Conservation (phyloP, 179 eudicot species). For the Beta corolliflora region DNA sequence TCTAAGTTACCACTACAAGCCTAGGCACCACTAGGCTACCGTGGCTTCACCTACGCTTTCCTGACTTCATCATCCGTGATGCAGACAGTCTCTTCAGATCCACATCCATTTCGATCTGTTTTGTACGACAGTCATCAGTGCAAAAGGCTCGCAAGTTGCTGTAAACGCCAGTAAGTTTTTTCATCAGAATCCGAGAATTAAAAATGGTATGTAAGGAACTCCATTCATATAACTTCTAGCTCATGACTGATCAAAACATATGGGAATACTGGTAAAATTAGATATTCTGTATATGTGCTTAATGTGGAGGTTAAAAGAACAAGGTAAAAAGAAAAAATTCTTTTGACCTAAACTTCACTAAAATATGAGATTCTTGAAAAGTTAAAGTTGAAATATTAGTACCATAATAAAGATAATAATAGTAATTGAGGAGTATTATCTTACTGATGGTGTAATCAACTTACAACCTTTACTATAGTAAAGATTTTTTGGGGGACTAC, state of each 20-base stretch:
- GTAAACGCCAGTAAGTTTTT: not conserved
- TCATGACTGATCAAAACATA: not conserved
- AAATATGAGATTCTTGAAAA: no score
- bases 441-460: no score
- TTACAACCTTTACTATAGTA: no score
- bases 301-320: not conserved
- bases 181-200: not conserved
- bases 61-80: not conserved
- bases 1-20: not conserved
- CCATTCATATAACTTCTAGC: not conserved
- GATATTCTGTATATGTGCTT: not conserved
- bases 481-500: no score
- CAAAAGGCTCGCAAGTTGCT: constrained; percentile 10
- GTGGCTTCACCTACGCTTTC: not conserved
- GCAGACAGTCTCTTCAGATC: not conserved
- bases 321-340: no score
- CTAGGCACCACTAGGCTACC: not conserved
- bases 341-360: no score
- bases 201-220: not conserved
- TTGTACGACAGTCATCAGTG: not conserved
- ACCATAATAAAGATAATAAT: no score
- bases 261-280: not conserved
- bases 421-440: no score
- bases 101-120: not conserved
- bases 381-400: no score